Conservation (phyloP, 2,329 filamentous ascomycete species). For the Arthrobotrys sphaeroides region DNA sequence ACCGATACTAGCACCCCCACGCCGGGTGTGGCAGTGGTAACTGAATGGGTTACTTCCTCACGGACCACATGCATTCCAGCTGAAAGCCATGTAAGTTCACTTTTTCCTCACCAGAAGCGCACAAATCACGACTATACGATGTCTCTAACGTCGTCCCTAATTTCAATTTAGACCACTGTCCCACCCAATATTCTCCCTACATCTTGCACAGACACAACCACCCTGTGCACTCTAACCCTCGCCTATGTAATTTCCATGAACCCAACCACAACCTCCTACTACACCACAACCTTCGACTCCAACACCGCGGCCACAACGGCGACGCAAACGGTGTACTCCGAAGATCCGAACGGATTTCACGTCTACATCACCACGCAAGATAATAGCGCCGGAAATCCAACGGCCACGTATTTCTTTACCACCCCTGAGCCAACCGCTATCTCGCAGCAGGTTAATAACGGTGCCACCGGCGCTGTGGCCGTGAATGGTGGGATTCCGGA, state of each 20-base stretch:
- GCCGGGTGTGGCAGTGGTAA: constrained; percentile 26
- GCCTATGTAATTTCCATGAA: constrained; percentile 47
- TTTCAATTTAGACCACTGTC: constrained; percentile 23
- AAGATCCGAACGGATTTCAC: constrained; percentile 49
- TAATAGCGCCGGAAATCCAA: constrained; percentile 19
- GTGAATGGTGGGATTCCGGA: not conserved
- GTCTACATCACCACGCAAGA: constrained; percentile 46
- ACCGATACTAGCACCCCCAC: not conserved
- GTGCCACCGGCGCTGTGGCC: too few relatives aligned
- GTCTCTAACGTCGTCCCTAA: not conserved
- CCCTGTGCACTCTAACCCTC: constrained; percentile 39
- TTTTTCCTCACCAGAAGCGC: not conserved
- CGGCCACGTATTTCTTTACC: constrained; percentile 46
- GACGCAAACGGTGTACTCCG: constrained; percentile 44
- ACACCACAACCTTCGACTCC: constrained; percentile 26
- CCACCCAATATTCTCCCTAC: constrained; percentile 9
- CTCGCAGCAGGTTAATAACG: constrained; percentile 1
- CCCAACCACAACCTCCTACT: constrained; percentile 40
- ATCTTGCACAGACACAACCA: constrained; percentile 30
- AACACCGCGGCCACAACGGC: constrained; percentile 26
- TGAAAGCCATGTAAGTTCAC: constrained; percentile 31
- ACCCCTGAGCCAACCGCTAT: constrained; percentile 31
- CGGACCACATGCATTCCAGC: constrained; percentile 37
- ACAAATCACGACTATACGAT: not conserved
- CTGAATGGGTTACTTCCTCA: constrained; percentile 38